Evolutionary conservation across 768 basidiomycete genomes (phyloP), one percentile per base, ranked within the genome.

Genomic region (Boletus rufocinnamomeus): DNA sequence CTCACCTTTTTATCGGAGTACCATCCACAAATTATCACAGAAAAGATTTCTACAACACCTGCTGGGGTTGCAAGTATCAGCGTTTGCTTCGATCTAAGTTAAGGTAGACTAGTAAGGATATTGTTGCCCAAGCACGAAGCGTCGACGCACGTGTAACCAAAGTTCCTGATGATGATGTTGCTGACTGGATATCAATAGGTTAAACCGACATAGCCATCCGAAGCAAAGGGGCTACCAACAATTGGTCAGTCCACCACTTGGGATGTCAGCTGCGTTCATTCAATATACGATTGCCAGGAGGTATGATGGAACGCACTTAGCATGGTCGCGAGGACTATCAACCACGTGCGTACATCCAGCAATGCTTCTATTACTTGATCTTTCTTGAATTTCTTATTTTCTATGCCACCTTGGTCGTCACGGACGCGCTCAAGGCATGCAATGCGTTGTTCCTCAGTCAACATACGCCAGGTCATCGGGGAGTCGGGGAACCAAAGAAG

Each of bases 371-470:
- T 21, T n/a, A 57, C 45, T 56, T 52, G 40, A 17, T 52, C 40
- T 21, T 23, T 30, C 27, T 51, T 57, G 21, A 57, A 56, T 38
- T 40, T 41, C 50, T 56, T 52, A 5, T 44, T 50, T 17, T 25
- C 46, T 27, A 46, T 48, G 34, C 43, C 56, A 25, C 30, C 44
- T 70, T 71, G 69, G 49, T 77, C 76, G 50, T 75, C 71, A 6
- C 74, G 73, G 11, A 78, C 74, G 16, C 76, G 76, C 60, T 80
- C 77, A 10, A 79, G 66, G 2, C 69, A 75, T 21, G 77, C 47
- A 17, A 44, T 66, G 37, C 75, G 72, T 52, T 79, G 74, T 54
- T 76, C 75, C 38, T 70, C 45, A 4, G 74, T 74, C 7, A 76
- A 64, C 49, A 74, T 65, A 13, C 66, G 65, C 25, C 78, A 76